Conservation (phyloP, 257 asterid genomes). For the Phtheirospermum japonicum region DNA sequence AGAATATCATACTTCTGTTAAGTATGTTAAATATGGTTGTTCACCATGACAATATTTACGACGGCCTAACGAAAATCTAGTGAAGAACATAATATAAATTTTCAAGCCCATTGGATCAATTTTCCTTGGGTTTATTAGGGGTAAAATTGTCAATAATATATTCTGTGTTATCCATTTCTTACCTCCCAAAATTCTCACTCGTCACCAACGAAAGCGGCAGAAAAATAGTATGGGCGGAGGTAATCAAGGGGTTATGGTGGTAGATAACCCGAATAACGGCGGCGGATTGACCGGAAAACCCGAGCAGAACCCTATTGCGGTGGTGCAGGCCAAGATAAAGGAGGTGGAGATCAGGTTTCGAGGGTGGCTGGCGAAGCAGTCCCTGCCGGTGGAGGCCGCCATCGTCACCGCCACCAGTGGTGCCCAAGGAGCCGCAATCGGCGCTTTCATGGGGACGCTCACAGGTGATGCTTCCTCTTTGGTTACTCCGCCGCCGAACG, state of each 20-base stretch:
- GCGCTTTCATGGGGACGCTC: slow-evolving; percentile 72
- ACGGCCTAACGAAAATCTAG: too few species aligned
- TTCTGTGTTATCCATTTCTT: slow-evolving; percentile 34
- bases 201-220: neutral
- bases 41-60: too few species aligned
- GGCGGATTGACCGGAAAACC: slow-evolving; percentile 24
- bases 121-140: slow-evolving; percentile 18
- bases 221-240: slow-evolving; percentile 25
- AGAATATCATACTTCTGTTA: too few species aligned
- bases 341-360: slow-evolving; percentile 51
- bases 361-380: slow-evolving; percentile 70
- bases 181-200: neutral
- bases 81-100: too few species aligned
- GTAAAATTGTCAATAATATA: slow-evolving; percentile 12
- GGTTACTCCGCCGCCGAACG: slow-evolving; percentile 58
- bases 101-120: neutral
- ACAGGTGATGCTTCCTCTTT: slow-evolving; percentile 53
- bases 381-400: slow-evolving; percentile 77
- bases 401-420: slow-evolving; percentile 71
- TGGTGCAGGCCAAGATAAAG: slow-evolving; percentile 57
- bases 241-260: slow-evolving; percentile 45
- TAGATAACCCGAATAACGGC: slow-evolving; percentile 30
- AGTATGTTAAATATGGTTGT: too few species aligned
- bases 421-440: slow-evolving; percentile 74
- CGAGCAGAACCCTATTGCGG: slow-evolving; percentile 55